Evolutionary conservation across 768 basidiomycete species (phyloP), one percentile per base, ranked within the genome.

Genomic region (Boletus tomentosulus): DNA sequence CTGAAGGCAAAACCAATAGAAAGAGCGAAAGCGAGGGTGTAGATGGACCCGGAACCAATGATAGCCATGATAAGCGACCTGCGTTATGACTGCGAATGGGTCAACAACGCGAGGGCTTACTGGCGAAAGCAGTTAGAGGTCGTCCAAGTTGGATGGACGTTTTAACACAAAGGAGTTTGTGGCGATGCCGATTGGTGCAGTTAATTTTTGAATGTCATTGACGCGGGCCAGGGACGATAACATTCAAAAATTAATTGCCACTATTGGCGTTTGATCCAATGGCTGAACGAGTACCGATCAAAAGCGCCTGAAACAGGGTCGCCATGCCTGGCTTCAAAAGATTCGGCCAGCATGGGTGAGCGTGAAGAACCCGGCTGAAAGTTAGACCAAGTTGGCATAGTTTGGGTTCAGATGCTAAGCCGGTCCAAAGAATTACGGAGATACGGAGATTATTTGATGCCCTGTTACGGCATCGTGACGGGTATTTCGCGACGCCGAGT

Each of bases 1-100:
- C 35, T 46, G 45, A 68, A 25, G 15, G 22, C 34, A 7, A 56
- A 16, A 13, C 37, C 50, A 3, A 37, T n/a, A 13, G 48, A 56
- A 13, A 62, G 11, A 33, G 44, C 16, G 35, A 59, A 10, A 33
- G 53, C 46, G 28, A 48, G 13, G 24, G 53, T 42, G 24, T 53
- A 68, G 1, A 49, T 24, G 15, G 22, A 44, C 6, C 19, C 31
- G 6, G 37, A 55, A 38, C 44, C 51, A 31, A 25, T 33, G 41
- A 63, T 46, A 9, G 15, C 4, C 43, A 27, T 25, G 24, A 16
- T 31, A n/a, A 19, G 45, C 45, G 24, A 33, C 24, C 28, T 19
- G 30, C 45, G 45, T 33, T 39, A n/a, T 22, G 38, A 39, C 8
- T 39, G 10, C 13, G 42, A 27, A 41, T 41, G 10, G n/a, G 13